Base-by-base conservation (phyloP, 2,329 filamentous ascomycete species). In the Fusarium sp. region DNA sequence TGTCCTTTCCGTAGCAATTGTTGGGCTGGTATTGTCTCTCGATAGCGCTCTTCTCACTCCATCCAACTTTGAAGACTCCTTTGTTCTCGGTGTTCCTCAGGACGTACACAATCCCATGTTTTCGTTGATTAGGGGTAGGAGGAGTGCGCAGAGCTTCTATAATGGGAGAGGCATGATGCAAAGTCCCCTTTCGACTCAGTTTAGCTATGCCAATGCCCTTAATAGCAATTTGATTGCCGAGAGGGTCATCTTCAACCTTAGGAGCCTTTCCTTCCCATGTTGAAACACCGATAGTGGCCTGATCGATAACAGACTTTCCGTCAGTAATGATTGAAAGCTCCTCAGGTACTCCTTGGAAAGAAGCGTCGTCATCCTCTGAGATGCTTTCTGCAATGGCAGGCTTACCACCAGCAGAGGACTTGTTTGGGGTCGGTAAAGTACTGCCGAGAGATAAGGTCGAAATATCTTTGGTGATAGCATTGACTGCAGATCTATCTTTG, bases 51-150 rank as follows among this genome's bases (percentile, higher is more conserved):
- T 32, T 9, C 15, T 18, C 8, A n/a, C 44, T 65, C n/a, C 38
- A 70, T 44, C 68, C 63, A 16, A 70, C 13, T 25, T 64, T 65
- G 29, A 70, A 69, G 5, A 65, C 15, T 6, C 38, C 9, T 18
- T 43, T 16, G 2, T 70, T 3, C 8, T 29, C 8, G 3, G n/a
- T 56, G 25, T 61, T 58, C 30, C 60, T 45, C 8, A 71, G 45
- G 22, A 70, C 20, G 25, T 68, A 71, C 20, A 70, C 51, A 11
- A 48, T 16, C 4, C 67, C 67, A 5, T 25, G 11, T 27, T 27
- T 7, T 2, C 27, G 9, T 8, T 71, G 47, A 1, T 13, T 2
- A 20, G 11, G 2, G 2, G 46, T 61, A 6, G 67, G 63, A 16
- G 56, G 38, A 5, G 41, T 58, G 11, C 16, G 12, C 1, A 69